Base-by-base conservation (phyloP, 208 protist genomes). In the Spongospora subterranea region DNA sequence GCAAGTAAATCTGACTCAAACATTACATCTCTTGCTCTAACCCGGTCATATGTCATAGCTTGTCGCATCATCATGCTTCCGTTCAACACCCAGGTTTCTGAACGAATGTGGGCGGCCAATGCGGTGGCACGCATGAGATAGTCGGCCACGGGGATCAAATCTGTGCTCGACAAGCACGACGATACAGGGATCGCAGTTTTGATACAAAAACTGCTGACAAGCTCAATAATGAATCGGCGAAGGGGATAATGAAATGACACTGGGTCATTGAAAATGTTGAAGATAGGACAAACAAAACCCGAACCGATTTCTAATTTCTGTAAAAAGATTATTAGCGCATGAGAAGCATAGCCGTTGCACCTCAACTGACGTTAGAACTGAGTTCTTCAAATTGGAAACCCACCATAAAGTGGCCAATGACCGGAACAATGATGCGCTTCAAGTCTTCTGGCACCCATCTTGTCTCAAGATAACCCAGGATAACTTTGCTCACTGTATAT, bases 201-300 rank as follows among this genome's bases (percentile, higher is more conserved):
- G 17, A 82, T 6, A 6, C 17, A 6, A n/a, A 82, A 82, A 20
- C 35, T 6, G 17, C 17, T n/a, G 11, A 35, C n/a, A 39, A 82
- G n/a, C 35, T 82, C 71, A 35, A 82, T 82, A 35, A 82, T 13
- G 40, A 82, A 82, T 6, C 71, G 71, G n/a, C 71, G 71, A 40
- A 82, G n/a, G n/a, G 71, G 71, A 35, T 40, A 82, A n/a, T 82
- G 71, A 6, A 82, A 20, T 43, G 71, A 82, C n/a, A 82, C 71
- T 20, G 71, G 71, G 17, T 43, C 17, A 6, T 35, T 6, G 35
- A 35, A 20, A 43, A 82, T 82, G n/a, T 82, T n/a, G n/a, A 20
- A 82, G 17, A 35, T 35, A 43, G 71, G 35, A 82, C 35, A 35
- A 39, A 20, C 11, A 43, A 82, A 82, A 6, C 71, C 71, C 6